Evolutionary conservation across 352 stramenopile genomes (phyloP).

Genomic region (Phytophthora pini): DNA sequence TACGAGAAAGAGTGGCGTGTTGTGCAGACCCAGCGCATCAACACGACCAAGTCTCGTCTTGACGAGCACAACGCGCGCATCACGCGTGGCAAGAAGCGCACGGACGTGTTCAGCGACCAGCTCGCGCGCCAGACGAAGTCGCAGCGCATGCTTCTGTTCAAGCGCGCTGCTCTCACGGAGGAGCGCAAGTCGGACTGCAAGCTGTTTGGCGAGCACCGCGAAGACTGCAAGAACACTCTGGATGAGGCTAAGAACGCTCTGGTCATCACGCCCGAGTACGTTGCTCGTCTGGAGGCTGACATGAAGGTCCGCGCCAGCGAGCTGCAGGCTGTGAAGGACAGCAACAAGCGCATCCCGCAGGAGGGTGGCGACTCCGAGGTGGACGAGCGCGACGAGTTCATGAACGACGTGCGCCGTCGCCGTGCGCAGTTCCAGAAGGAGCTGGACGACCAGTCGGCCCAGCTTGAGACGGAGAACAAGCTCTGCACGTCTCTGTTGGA

Average conservation of each 20-base stretch:
- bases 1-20: slow-evolving; percentile 89
- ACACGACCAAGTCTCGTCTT: slow-evolving; percentile 68
- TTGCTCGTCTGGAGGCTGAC: slow-evolving; percentile 82
- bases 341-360: slow-evolving; percentile 84
- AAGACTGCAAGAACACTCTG: slow-evolving; percentile 81
- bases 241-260: slow-evolving; percentile 75
- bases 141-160: slow-evolving; percentile 88
- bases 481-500: slow-evolving; percentile 80
- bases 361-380: slow-evolving; percentile 77
- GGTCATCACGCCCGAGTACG: slow-evolving; percentile 86
- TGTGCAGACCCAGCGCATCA: slow-evolving; percentile 66
- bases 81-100: slow-evolving; percentile 82
- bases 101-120: slow-evolving; percentile 84
- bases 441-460: slow-evolving; percentile 73
- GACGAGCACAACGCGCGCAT: slow-evolving; percentile 75
- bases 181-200: slow-evolving; percentile 83
- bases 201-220: slow-evolving; percentile 86
- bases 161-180: slow-evolving; percentile 85
- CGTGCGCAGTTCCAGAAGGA: slow-evolving; percentile 87
- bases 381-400: slow-evolving; percentile 88
- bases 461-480: slow-evolving; percentile 82
- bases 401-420: slow-evolving; percentile 86
- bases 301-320: slow-evolving; percentile 86
- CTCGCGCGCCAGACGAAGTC: slow-evolving; percentile 82
- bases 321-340: slow-evolving; percentile 77